These are phyloP conservation scores for Sporothrix euskadiensis DNA, from an alignment of 2,329 filamentous ascomycete species.

Conservation along the genomic window DNA sequence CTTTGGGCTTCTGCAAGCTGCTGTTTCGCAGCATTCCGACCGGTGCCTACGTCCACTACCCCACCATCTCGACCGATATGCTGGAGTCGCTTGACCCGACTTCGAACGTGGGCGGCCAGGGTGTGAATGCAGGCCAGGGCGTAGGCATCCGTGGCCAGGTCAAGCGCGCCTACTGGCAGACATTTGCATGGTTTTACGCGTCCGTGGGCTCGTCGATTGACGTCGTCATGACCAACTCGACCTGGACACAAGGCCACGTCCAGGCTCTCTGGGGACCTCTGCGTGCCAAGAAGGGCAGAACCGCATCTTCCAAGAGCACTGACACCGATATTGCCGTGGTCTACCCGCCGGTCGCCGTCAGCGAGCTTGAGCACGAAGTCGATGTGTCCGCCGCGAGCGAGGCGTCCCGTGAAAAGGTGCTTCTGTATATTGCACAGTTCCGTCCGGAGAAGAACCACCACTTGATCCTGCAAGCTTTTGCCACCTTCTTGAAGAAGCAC, in stretches of 20 bases:
- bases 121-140: slow-evolving; percentile 82
- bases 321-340: slow-evolving; percentile 66
- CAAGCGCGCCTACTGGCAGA: slow-evolving; percentile 83
- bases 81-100: slow-evolving; percentile 73
- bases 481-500: slow-evolving; percentile 65
- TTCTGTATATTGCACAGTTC: slow-evolving; percentile 97
- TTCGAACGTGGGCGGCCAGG: slow-evolving; percentile 59
- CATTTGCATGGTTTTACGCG: slow-evolving; percentile 81
- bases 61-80: slow-evolving; percentile 98
- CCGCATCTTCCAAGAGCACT: background rate
- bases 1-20: slow-evolving; percentile 76
- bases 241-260: slow-evolving; percentile 87
- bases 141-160: slow-evolving; percentile 66
- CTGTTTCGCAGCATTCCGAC: slow-evolving; percentile 81
- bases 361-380: slow-evolving; percentile 75
- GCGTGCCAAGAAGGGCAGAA: slow-evolving; percentile 44
- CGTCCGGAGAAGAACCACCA: slow-evolving; percentile 95
- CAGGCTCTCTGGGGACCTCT: slow-evolving; percentile 72
- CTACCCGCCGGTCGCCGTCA: slow-evolving; percentile 89
- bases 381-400: slow-evolving; percentile 70
- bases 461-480: slow-evolving; percentile 81
- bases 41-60: slow-evolving; percentile 94
- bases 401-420: slow-evolving; percentile 64
- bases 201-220: slow-evolving; percentile 81
- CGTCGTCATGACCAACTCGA: slow-evolving; percentile 96